Percentiles rank a stretch among this genome's conserved stretches.
phyloP scores from a whole-genome alignment of 805 yeast genomes.

The Cyberlindnera nakhonratchasimensis region DNA sequence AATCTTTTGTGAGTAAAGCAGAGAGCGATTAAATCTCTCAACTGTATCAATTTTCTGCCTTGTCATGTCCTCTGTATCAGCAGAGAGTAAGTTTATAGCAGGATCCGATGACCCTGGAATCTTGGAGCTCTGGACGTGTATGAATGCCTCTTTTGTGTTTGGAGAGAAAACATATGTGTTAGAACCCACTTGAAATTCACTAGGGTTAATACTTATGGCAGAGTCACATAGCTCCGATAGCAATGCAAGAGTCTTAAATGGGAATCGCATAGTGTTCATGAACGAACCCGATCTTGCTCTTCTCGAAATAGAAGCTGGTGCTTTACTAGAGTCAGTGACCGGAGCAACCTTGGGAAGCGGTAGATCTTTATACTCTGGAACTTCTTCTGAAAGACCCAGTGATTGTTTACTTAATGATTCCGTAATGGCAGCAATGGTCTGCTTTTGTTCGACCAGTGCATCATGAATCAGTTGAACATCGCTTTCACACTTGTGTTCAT shows the following conservation, averaged over 20 bases:
- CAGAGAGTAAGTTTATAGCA: constrained; percentile 57
- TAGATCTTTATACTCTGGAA: constrained; percentile 53
- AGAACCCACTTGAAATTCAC: constrained; percentile 43
- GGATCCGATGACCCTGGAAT: constrained; percentile 57
- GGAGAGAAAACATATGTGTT: constrained; percentile 49
- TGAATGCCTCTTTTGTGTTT: constrained; percentile 54
- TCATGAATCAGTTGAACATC: constrained; percentile 76
- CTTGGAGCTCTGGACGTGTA: constrained; percentile 34
- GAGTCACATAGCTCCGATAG: constrained; percentile 67
- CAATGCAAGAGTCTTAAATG: constrained; percentile 56
- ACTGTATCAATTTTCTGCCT: constrained; percentile 67
- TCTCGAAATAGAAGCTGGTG: constrained; percentile 22
- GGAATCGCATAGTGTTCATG: constrained; percentile 45
- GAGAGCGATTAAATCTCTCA: constrained; percentile 65
- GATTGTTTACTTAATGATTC: constrained; percentile 28
- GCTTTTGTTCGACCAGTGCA: constrained; percentile 64
- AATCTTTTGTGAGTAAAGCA: constrained; percentile 71
- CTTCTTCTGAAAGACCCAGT: constrained; percentile 6
- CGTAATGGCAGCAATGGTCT: constrained; percentile 40
- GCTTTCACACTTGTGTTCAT: constrained; percentile 81
- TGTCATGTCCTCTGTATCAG: constrained; percentile 62
- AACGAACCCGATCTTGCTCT: constrained; percentile 42
- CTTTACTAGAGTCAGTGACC: constrained; percentile 16
- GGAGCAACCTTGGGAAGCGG: constrained; percentile 38
- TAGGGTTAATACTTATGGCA: constrained; percentile 69